These are phyloP conservation scores for Heliamphora exappendiculata DNA, from an alignment of 148 eudicot species.

Conservation along the genomic window DNA sequence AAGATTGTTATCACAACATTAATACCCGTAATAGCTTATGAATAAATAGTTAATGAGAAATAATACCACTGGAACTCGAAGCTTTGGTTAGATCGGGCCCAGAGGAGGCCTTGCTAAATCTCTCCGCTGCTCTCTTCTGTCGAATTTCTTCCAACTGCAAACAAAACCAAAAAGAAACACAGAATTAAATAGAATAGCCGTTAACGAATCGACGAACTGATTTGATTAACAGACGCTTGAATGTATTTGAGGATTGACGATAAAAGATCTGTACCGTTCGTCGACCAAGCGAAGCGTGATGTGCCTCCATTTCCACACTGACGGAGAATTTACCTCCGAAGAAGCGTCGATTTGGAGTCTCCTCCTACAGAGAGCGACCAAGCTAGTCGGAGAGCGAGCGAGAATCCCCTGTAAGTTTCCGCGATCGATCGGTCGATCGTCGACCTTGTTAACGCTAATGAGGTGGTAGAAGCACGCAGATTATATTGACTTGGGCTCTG, in stretches of 20 bases:
- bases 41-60: background rate
- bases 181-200: background rate
- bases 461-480: background rate
- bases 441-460: background rate
- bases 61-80: conserved; percentile 40
- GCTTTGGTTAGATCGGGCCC: conserved; percentile 68
- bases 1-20: no score
- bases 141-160: conserved; percentile 75
- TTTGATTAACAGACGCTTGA: background rate
- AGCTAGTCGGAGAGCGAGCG: background rate
- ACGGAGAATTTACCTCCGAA: background rate
- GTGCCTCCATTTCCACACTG: conserved; percentile 8
- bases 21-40: background rate
- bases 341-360: background rate
- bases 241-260: background rate
- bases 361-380: background rate
- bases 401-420: background rate
- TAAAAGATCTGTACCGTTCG: conserved; percentile 40
- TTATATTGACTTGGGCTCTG: background rate
- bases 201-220: background rate
- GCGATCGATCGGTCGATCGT: background rate
- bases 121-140: conserved; percentile 86
- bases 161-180: background rate
- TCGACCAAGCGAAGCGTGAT: conserved; percentile 23
- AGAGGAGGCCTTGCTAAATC: conserved; percentile 67